Conservation (phyloP, 352 stramenopile species). For the Hyaloperonospora arabidopsidis region DNA sequence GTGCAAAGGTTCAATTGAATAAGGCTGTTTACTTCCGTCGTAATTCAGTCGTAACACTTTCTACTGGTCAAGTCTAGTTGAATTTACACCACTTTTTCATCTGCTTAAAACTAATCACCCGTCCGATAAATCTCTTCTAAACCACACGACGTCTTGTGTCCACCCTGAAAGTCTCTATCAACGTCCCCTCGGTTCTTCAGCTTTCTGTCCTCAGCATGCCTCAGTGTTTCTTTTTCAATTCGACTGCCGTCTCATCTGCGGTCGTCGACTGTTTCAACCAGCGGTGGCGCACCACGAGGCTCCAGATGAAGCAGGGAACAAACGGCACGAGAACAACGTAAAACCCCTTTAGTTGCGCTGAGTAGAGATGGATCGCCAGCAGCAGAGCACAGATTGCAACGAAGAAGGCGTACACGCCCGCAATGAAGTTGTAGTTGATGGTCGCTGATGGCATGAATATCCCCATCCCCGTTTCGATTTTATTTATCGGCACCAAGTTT, state of each 20-base stretch:
- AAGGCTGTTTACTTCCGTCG: no score
- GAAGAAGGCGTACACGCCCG: conserved; percentile 67
- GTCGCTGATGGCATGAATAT: conserved; percentile 59
- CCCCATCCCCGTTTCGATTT: conserved; percentile 12
- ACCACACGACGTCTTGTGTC: no score
- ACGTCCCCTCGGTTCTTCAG: no score
- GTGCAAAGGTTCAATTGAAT: no score
- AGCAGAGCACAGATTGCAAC: conserved; percentile 52
- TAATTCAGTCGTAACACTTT: no score
- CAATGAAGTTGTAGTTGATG: conserved; percentile 89
- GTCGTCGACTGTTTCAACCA: conserved; percentile 43
- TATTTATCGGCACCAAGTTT: no score
- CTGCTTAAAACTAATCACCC: no score
- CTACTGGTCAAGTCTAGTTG: no score
- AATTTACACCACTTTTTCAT: no score
- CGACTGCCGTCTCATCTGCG: conserved; percentile 1
- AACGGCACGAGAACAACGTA: conserved; percentile 83
- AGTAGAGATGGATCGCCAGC: conserved; percentile 52
- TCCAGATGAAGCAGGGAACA: conserved; percentile 78
- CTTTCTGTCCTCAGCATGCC: conserved; percentile 2
- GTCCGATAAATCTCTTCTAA: no score
- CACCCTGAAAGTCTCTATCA: no score
- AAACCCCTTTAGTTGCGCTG: conserved; percentile 63
- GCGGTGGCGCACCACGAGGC: conserved; percentile 59
- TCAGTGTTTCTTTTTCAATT: conserved; percentile 33